A percentile compares a stretch with the other conserved stretches of the same genome.
phyloP scores from a whole-genome alignment of 495 filamentous ascomycete species.

The Astrothelium subdiscretum region DNA sequence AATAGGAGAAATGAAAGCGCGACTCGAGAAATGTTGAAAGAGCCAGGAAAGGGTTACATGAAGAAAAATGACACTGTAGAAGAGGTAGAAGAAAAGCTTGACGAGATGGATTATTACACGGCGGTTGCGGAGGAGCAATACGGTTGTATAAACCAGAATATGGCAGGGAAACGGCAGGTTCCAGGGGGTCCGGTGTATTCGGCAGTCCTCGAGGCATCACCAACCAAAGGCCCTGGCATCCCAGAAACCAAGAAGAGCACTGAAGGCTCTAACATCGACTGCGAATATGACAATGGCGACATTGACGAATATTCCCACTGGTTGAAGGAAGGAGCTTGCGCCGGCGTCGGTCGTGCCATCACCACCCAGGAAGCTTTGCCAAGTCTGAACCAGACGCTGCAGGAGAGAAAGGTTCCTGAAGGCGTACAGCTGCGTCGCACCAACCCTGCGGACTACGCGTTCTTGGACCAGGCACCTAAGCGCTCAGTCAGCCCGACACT shows the following conservation, averaged over 20 bases:
- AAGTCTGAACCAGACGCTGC: neutral
- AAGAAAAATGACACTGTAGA: neutral
- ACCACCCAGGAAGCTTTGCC: neutral
- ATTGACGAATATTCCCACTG: neutral
- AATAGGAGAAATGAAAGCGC: neutral
- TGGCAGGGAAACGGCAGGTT: neutral
- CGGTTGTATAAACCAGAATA: neutral
- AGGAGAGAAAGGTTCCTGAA: neutral
- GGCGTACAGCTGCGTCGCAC: neutral
- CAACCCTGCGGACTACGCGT: neutral
- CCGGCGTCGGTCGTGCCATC: neutral
- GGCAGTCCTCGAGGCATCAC: neutral
- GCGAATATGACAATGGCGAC: neutral
- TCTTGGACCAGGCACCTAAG: neutral
- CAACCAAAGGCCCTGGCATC: neutral
- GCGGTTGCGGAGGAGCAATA: neutral
- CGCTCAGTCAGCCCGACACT: neutral
- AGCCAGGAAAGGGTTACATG: neutral
- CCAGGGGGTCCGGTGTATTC: neutral
- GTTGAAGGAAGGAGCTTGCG: neutral
- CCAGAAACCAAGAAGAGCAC: neutral
- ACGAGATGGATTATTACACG: neutral
- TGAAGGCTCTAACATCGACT: neutral
- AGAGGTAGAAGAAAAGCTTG: neutral
- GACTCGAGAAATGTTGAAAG: neutral